Conservation (phyloP, 176 grass and related monocot species). For the Raddia guianensis region DNA sequence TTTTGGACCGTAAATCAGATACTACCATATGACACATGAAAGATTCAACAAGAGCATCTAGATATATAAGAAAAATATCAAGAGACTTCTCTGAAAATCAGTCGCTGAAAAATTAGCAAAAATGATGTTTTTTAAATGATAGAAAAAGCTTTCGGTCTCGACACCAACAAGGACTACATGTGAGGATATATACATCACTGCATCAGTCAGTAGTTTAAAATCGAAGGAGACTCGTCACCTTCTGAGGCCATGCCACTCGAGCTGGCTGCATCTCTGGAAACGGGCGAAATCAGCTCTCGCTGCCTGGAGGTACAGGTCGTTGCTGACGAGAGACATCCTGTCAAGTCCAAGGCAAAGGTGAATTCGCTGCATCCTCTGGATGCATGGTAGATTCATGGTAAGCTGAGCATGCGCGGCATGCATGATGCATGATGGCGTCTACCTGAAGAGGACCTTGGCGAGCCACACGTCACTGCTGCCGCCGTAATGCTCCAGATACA, state of each 20-base stretch:
- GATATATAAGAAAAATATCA: too few relatives aligned
- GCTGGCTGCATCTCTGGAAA: conserved; percentile 44
- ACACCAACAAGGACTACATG: too few relatives aligned
- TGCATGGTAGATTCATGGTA: neutral
- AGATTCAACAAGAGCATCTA: too few relatives aligned
- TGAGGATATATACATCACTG: too few relatives aligned
- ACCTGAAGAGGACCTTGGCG: conserved; percentile 41
- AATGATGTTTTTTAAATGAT: too few relatives aligned
- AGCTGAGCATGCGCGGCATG: too few relatives aligned
- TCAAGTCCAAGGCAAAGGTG: neutral
- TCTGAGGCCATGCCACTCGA: conserved; percentile 54
- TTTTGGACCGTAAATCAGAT: too few relatives aligned
- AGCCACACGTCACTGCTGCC: conserved; percentile 28
- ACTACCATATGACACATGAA: too few relatives aligned
- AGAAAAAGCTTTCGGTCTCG: too few relatives aligned
- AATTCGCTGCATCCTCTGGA: neutral
- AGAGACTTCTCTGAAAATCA: too few relatives aligned
- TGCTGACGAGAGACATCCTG: conserved; percentile 70
- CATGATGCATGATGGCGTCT: neutral
- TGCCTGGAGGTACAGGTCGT: conserved; percentile 49
- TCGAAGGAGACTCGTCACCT: conserved; percentile 23
- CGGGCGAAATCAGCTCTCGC: conserved; percentile 58
- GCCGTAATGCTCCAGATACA: conserved; percentile 43
- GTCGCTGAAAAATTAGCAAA: too few relatives aligned
- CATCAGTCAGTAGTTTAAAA: too few relatives aligned